These are phyloP conservation scores for Beauveria pseudobassiana DNA, from an alignment of 2,329 filamentous ascomycete genomes.

Conservation along the genomic window DNA sequence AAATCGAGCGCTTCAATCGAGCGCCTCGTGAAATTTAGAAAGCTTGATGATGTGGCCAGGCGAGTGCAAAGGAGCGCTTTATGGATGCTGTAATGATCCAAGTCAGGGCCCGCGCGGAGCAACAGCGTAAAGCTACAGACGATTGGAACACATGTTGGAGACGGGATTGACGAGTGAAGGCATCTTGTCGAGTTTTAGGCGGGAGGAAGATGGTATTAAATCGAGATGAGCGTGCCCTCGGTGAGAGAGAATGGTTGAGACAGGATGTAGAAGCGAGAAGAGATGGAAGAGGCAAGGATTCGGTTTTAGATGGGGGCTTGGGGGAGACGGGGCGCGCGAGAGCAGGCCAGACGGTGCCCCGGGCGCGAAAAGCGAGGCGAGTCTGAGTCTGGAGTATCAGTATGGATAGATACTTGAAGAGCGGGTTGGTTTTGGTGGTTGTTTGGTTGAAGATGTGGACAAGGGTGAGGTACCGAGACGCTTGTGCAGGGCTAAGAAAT, in stretches of 20 bases:
- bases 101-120: slow-evolving; percentile 10
- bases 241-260: slow-evolving; percentile 10
- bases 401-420: neutral
- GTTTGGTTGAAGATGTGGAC: neutral
- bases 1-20: too few species aligned
- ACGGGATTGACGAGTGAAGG: slow-evolving; percentile 16
- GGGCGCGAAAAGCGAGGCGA: neutral
- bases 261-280: slow-evolving; percentile 5
- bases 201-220: neutral
- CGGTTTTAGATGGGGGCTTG: slow-evolving; percentile 2
- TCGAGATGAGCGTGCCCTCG: neutral
- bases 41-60: neutral
- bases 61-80: neutral
- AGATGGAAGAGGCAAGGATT: neutral
- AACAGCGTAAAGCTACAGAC: slow-evolving; percentile 14
- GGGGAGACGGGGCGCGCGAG: neutral
- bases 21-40: neutral
- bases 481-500: neutral
- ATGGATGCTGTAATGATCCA: slow-evolving; percentile 2
- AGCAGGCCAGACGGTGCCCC: neutral
- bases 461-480: neutral
- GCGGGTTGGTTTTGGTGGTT: neutral
- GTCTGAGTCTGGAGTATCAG: neutral
- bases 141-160: slow-evolving; percentile 15
- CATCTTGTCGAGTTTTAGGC: slow-evolving; percentile 16